Evolutionary conservation across 495 filamentous ascomycete species (phyloP).

Genomic region (Penicillium cinerascens): DNA sequence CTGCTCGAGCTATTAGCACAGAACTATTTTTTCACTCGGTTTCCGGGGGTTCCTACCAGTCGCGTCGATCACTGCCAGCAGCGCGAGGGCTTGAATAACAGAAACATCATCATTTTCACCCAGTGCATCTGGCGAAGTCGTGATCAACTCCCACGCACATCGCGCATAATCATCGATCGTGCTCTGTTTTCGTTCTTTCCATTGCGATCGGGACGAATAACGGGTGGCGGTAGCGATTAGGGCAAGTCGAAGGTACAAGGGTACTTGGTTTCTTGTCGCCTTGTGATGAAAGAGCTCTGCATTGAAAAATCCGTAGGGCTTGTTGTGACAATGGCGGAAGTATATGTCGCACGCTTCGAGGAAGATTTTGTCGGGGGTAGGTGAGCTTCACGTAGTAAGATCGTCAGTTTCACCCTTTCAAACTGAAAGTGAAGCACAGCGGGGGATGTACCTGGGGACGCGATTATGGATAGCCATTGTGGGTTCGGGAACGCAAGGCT

Average conservation of each 20-base stretch:
- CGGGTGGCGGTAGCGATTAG: conserved; percentile 29
- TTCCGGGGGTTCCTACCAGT: conserved; percentile 15
- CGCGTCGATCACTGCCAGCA: conserved; percentile 31
- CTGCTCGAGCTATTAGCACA: conserved; percentile 10
- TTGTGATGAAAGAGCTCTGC: conserved; percentile 19
- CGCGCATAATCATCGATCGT: conserved; percentile 23
- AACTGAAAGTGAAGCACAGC: neutral
- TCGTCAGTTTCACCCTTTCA: neutral
- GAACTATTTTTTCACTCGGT: neutral
- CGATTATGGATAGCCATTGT: neutral
- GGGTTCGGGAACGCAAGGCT: neutral
- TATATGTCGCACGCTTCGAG: conserved; percentile 25
- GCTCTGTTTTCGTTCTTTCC: conserved; percentile 17
- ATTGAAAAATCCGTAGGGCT: conserved; percentile 32
- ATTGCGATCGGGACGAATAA: conserved; percentile 21
- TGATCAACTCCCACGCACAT: conserved; percentile 27
- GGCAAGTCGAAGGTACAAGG: conserved; percentile 23
- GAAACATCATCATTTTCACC: conserved; percentile 20
- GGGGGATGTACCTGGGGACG: neutral
- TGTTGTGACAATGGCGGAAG: conserved; percentile 29
- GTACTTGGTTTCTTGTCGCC: conserved; percentile 9
- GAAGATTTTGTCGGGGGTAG: conserved; percentile 18
- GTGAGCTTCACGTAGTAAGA: neutral
- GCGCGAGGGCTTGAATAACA: conserved; percentile 25
- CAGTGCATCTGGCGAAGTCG: conserved; percentile 8